Evolutionary conservation across 2,329 filamentous ascomycete species (phyloP), one percentile per base, ranked within the genome.

Genomic region (Thermothelomyces thermophilus): DNA sequence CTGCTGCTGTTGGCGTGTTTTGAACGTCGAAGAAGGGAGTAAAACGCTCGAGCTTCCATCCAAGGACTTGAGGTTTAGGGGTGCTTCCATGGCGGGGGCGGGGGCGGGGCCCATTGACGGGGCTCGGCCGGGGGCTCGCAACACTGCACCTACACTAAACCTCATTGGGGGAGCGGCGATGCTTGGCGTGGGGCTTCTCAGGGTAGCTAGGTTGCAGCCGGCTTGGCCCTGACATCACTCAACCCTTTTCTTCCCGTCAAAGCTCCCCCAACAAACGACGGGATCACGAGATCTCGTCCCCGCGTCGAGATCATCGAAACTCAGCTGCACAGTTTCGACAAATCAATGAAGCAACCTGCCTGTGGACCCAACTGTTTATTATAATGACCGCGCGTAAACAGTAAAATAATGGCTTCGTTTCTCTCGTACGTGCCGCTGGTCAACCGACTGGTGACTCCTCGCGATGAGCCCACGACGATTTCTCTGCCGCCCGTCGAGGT

Each of bases 401-500:
- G 9, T n/a, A 22, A 33, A n/a, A 26, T 33, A 17, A 64, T 62
- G 59, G 53, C 56, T 10, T 56, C 53, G 2, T 28, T 66, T 13
- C 56, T 66, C 22, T 64, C 62, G 8, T 61, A 62, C 30, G 51
- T 67, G 33, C 63, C 63, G 30, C 37, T 64, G 31, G 55, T 65
- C 44, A 60, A 60, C 53, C 59, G 63, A 34, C 57, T 67, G 39
- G 50, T 63, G 35, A 51, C 53, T 20, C 20, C 57, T 9, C 16
- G 35, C 13, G 42, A 49, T 11, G 13, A 63, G 48, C 53, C 53
- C 55, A 58, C 64, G 48, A 65, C 70, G 41, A 77, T 83, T 59
- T 62, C 74, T 46, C 64, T 96, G 6, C 75, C 85, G 8, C 73
- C 86, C 0, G 83, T 91, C 48, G 73, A 86, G 56, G 75, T 88